Percentiles rank a stretch among this genome's conserved stretches.
Evolutionary conservation across 2,329 filamentous ascomycete species (phyloP).

Genomic region (Colletotrichum lupini): DNA sequence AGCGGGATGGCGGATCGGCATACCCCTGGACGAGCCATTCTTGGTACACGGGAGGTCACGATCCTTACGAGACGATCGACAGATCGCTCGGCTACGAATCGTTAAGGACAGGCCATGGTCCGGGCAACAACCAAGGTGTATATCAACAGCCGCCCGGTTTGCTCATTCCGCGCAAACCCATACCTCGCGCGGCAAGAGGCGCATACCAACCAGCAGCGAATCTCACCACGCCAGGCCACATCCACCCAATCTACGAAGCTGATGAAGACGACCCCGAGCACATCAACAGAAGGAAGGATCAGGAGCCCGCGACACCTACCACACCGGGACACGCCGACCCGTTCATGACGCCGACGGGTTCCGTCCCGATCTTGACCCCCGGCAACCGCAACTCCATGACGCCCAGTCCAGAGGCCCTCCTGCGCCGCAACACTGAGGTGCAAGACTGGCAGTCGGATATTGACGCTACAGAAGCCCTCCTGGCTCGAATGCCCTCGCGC

Average conservation of each 20-base stretch:
- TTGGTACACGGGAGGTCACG: constrained; percentile 60
- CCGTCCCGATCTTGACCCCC: constrained; percentile 40
- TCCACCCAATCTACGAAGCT: constrained; percentile 70
- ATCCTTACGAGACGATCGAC: constrained; percentile 53
- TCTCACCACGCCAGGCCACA: constrained; percentile 48
- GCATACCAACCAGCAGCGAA: constrained; percentile 36
- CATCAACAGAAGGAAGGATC: constrained; percentile 37
- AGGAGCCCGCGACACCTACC: constrained; percentile 46
- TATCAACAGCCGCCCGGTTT: constrained; percentile 35
- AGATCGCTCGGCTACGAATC: constrained; percentile 63
- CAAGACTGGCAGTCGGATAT: constrained; percentile 69
- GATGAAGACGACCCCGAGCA: constrained; percentile 62
- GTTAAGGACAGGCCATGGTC: constrained; percentile 48
- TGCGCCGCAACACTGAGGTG: constrained; percentile 60
- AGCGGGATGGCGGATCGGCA: constrained; percentile 47
- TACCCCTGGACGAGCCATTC: constrained; percentile 45
- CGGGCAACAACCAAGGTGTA: constrained; percentile 38
- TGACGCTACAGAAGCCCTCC: constrained; percentile 64
- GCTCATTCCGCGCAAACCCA: constrained; percentile 48
- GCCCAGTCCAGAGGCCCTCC: constrained; percentile 53
- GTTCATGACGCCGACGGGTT: constrained; percentile 57
- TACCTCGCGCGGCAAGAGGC: constrained; percentile 38
- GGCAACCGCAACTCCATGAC: constrained; percentile 49
- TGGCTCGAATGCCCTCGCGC: constrained; percentile 55
- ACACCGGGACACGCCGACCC: constrained; percentile 58